Conservation (phyloP, 1,139 yeast genomes). For the Candida glucosophila region DNA sequence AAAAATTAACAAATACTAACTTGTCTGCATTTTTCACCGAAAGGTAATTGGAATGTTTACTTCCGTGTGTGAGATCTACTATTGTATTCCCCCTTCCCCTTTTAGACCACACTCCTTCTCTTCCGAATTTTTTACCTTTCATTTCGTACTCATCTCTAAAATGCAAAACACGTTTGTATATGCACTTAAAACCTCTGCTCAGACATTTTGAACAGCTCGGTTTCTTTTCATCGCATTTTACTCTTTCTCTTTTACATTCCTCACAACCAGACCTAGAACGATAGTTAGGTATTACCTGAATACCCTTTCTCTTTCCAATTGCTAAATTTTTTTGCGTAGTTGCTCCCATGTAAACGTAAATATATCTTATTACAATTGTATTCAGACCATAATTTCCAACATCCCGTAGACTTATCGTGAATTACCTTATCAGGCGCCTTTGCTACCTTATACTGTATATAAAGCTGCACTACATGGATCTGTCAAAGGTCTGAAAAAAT, state of each 20-base stretch:
- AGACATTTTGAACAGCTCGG: slow-evolving; percentile 33
- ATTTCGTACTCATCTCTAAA: slow-evolving; percentile 22
- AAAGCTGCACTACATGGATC: too few species aligned
- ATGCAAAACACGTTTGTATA: slow-evolving; percentile 16
- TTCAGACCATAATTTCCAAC: too few species aligned
- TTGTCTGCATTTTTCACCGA: slow-evolving; percentile 1
- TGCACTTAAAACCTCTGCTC: slow-evolving; percentile 20
- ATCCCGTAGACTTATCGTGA: too few species aligned
- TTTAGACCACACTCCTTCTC: slow-evolving; percentile 24
- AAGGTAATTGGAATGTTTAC: slow-evolving; percentile 2
- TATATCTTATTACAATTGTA: too few species aligned
- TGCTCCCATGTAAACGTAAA: too few species aligned
- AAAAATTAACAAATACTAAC: slow-evolving; percentile 2
- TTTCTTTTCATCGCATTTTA: slow-evolving; percentile 39
- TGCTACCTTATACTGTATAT: too few species aligned
- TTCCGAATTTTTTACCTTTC: slow-evolving; percentile 20
- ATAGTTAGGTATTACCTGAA: too few species aligned
- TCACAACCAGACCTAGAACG: slow-evolving; percentile 24
- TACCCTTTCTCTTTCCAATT: too few species aligned
- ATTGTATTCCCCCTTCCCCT: slow-evolving; percentile 1
- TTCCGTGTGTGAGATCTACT: slow-evolving; percentile 1
- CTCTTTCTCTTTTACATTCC: slow-evolving; percentile 22
- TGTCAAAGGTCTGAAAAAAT: too few species aligned
- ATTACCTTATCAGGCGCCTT: too few species aligned
- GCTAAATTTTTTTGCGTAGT: too few species aligned